Evolutionary conservation across 768 basidiomycete species (phyloP).

Genomic region (Clitopilus hobsonii): DNA sequence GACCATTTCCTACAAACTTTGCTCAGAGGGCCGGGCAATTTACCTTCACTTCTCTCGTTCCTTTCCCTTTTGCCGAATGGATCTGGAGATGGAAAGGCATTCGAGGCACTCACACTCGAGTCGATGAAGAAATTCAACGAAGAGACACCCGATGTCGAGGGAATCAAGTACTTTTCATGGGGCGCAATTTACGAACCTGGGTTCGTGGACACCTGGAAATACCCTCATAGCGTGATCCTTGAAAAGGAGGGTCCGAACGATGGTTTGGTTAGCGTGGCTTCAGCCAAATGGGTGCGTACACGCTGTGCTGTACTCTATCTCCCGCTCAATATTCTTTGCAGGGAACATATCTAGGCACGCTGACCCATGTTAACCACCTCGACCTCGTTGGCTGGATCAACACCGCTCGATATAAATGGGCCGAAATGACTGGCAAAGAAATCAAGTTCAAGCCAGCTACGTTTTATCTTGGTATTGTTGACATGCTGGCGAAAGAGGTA

Average conservation of each 20-base stretch:
- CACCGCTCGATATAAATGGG: slow-evolving; percentile 82
- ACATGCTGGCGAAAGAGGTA: slow-evolving; percentile 73
- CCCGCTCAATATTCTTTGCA: slow-evolving; percentile 17
- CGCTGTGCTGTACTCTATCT: neutral
- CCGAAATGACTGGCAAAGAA: slow-evolving; percentile 81
- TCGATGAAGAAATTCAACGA: slow-evolving; percentile 90
- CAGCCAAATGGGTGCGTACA: slow-evolving; percentile 71
- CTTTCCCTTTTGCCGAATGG: slow-evolving; percentile 87
- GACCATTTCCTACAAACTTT: slow-evolving; percentile 75
- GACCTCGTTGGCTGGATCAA: slow-evolving; percentile 95
- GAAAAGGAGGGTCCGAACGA: slow-evolving; percentile 92
- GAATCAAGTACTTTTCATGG: slow-evolving; percentile 91
- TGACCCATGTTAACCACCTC: slow-evolving; percentile 86
- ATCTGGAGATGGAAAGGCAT: slow-evolving; percentile 92
- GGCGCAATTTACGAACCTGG: slow-evolving; percentile 89
- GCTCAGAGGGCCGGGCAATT: slow-evolving; percentile 52
- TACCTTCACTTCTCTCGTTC: slow-evolving; percentile 67
- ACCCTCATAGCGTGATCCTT: slow-evolving; percentile 75
- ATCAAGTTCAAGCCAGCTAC: slow-evolving; percentile 90
- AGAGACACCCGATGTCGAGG: slow-evolving; percentile 71
- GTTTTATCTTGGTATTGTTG: slow-evolving; percentile 83
- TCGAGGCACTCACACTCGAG: slow-evolving; percentile 78
- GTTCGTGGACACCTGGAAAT: slow-evolving; percentile 87
- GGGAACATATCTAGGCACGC: slow-evolving; percentile 94
- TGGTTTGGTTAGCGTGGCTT: slow-evolving; percentile 85